Conservation (phyloP, 495 filamentous ascomycete genomes). For the Terfezia boudieri region DNA sequence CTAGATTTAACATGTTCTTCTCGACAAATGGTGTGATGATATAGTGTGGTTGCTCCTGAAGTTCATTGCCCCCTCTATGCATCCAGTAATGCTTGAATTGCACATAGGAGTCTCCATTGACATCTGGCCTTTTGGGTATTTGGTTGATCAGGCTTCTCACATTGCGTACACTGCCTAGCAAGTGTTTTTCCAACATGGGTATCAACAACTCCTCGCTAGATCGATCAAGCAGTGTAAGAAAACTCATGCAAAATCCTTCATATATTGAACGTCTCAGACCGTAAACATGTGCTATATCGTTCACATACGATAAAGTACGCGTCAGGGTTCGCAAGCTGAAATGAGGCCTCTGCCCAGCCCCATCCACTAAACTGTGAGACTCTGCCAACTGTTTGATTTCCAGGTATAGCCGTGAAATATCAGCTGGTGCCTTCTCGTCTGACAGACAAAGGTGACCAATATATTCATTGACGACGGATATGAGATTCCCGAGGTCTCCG, state of each 20-base stretch:
- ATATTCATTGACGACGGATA: conserved; percentile 68
- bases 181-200: conserved; percentile 58
- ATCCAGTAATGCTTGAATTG: conserved; percentile 88
- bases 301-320: conserved; percentile 64
- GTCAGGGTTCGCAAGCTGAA: conserved; percentile 94
- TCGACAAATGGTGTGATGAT: conserved; percentile 92
- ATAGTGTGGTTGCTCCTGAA: conserved; percentile 63
- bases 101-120: conserved; percentile 56
- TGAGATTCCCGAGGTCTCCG: conserved; percentile 54
- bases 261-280: conserved; percentile 71
- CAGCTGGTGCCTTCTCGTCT: conserved; percentile 42
- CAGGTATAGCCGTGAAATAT: conserved; percentile 67
- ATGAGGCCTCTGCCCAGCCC: conserved; percentile 78
- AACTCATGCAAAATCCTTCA: conserved; percentile 98
- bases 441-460: conserved; percentile 43
- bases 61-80: conserved; percentile 39
- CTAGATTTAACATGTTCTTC: conserved; percentile 79
- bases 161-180: conserved; percentile 47
- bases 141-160: conserved; percentile 44
- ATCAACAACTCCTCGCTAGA: conserved; percentile 55
- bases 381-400: conserved; percentile 63
- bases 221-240: conserved; percentile 60
- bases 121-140: conserved; percentile 44
- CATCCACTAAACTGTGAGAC: conserved; percentile 69
- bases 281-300: conserved; percentile 62